Base-by-base conservation (phyloP, 2,329 filamentous ascomycete genomes). In the Colletotrichum higginsianum region DNA sequence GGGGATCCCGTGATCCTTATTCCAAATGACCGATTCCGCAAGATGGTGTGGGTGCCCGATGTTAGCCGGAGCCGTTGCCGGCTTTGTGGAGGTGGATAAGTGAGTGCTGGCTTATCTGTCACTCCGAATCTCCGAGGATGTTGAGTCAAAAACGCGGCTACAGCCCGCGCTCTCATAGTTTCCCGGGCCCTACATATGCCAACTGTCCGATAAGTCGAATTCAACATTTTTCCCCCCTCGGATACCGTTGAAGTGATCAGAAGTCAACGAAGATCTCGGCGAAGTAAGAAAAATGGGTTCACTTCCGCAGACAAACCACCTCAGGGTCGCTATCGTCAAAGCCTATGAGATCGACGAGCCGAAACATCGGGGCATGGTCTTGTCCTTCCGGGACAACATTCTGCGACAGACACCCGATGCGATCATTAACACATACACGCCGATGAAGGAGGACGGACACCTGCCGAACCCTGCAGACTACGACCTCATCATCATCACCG, bases 311-410 rank as follows among this genome's bases (percentile, higher is more conserved):
- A 42, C 49, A 12, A 47, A 53, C 15, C 65, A 65, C 6, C 44
- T 71, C 9, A 53, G 68, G 44, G 68, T 71, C 65, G 68, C 68
- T 40, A 63, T 71, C 53, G 57, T 71, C 38, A 71, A 71, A 46
- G 64, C 65, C 16, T 71, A 71, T 46, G 68, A 71, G 49, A 44
- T 71, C 23, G 64, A 71, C 21, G 68, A 71, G 40, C 68, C 68
- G 35, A 71, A 71, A 53, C 64, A 71, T 46, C 47, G 57, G 9
- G 68, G 68, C 18, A 71, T 71, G 68, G 44, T 68, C 18, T 44
- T 58, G 58, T 71, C 68, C 3, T 71, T 71, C 30, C 44, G 58
- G 18, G 65, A 71, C 12, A 71, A 71, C 40, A 26, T 71, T 26
- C 26, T 40, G 9, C 52, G 49, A n/a, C 46, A 62, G 38, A 53